These are phyloP conservation scores for Pachysolen tannophilus DNA, from an alignment of 805 yeast genomes.

Conservation along the genomic window DNA sequence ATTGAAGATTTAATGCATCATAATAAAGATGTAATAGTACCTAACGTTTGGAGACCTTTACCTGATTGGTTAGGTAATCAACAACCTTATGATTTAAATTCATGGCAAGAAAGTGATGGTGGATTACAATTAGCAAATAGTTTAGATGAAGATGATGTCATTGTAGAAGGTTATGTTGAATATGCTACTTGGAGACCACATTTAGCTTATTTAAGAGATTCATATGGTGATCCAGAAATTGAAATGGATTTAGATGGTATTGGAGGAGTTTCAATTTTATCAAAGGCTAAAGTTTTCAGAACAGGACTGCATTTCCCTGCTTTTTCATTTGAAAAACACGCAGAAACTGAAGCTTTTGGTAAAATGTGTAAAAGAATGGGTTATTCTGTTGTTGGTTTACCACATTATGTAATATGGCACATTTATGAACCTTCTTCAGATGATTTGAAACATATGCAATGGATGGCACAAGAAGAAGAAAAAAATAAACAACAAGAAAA, in stretches of 20 bases:
- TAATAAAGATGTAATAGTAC: slow-evolving; percentile 86
- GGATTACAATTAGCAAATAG: slow-evolving; percentile 68
- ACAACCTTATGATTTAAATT: slow-evolving; percentile 78
- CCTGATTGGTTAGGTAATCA: slow-evolving; percentile 83
- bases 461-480: slow-evolving; percentile 79
- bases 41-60: slow-evolving; percentile 87
- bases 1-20: slow-evolving; percentile 91
- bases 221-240: slow-evolving; percentile 89
- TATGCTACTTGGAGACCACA: slow-evolving; percentile 98
- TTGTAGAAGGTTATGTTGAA: slow-evolving; percentile 96
- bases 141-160: slow-evolving; percentile 88
- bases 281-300: slow-evolving; percentile 81
- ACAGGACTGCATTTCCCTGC: slow-evolving; percentile 95
- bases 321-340: slow-evolving; percentile 90
- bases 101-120: slow-evolving; percentile 83
- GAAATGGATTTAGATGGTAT: slow-evolving; percentile 94
- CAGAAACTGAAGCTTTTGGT: slow-evolving; percentile 97
- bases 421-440: slow-evolving; percentile 92
- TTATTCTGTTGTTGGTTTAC: slow-evolving; percentile 77
- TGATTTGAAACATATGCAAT: slow-evolving; percentile 76
- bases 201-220: slow-evolving; percentile 88
- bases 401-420: slow-evolving; percentile 96
- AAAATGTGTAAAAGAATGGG: slow-evolving; percentile 84
- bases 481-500: slow-evolving; percentile 55
- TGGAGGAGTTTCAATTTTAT: slow-evolving; percentile 91